Evolutionary conservation across 1,284 basidiomycete species (phyloP).

Genomic region (Earliella scabrosa): DNA sequence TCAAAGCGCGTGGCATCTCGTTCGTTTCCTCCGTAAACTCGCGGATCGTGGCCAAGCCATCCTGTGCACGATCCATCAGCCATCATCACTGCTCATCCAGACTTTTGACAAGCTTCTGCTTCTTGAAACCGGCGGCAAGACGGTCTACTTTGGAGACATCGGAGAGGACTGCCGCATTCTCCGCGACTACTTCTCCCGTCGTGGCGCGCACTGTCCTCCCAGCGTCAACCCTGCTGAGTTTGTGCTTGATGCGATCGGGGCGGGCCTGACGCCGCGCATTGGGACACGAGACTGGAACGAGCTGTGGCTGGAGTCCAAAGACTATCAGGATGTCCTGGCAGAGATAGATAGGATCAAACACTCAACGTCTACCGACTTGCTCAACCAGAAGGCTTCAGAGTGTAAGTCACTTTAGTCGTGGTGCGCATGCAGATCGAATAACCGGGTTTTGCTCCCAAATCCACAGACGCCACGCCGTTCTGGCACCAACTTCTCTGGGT

Average conservation of each 20-base stretch:
- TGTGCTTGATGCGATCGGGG: constrained; percentile 45
- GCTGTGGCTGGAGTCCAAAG: constrained; percentile 60
- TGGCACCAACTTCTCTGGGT: constrained; percentile 81
- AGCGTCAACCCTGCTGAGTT: constrained; percentile 49
- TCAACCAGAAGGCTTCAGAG: constrained; percentile 25
- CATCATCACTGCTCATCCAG: constrained; percentile 70
- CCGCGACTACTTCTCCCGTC: constrained; percentile 69
- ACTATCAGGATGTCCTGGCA: constrained; percentile 34
- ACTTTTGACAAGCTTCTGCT: constrained; percentile 79
- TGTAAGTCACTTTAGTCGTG: no score
- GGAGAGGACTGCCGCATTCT: constrained; percentile 67
- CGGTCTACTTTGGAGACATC: constrained; percentile 81
- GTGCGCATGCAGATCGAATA: constrained; percentile 36
- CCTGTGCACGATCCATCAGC: constrained; percentile 80
- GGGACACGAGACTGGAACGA: constrained; percentile 67
- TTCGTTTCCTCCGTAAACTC: constrained; percentile 84
- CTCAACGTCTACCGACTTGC: constrained; percentile 28
- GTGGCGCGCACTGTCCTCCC: constrained; percentile 66
- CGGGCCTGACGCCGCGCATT: constrained; percentile 49
- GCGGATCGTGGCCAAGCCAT: constrained; percentile 88
- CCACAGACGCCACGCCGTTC: constrained; percentile 80
- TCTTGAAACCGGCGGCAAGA: constrained; percentile 69
- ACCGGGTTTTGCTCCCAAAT: no score
- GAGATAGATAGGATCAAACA: constrained; percentile 43
- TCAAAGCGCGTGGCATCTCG: constrained; percentile 84